phyloP scores from a whole-genome alignment of 2,329 filamentous ascomycete species.

The Stagonosporopsis tanaceti region DNA sequence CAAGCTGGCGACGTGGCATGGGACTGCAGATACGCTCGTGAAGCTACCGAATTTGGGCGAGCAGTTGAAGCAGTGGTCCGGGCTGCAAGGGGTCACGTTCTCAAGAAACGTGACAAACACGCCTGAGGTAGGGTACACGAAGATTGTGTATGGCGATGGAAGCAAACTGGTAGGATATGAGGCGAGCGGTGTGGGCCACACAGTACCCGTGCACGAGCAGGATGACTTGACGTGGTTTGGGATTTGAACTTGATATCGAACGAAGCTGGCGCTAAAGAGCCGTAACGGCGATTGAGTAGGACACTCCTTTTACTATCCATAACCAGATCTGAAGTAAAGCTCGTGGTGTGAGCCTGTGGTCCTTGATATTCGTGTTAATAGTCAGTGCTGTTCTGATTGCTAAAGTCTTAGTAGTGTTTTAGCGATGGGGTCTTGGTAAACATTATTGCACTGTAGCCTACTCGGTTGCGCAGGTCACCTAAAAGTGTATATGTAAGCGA shows the following conservation, averaged over 20 bases:
- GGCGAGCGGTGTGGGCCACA: constrained; percentile 36
- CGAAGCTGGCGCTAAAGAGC: too few species aligned
- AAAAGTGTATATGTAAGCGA: too few species aligned
- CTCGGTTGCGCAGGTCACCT: too few species aligned
- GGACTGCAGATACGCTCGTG: constrained; percentile 45
- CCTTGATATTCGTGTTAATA: too few species aligned
- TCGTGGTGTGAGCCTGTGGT: too few species aligned
- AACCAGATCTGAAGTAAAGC: too few species aligned
- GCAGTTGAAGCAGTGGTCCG: constrained; percentile 42
- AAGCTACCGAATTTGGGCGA: constrained; percentile 36
- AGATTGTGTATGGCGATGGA: constrained; percentile 40
- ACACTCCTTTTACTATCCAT: too few species aligned
- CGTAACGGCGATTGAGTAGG: too few species aligned
- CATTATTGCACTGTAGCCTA: too few species aligned
- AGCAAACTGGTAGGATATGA: constrained; percentile 36
- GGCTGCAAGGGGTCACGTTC: constrained; percentile 29
- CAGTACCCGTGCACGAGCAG: constrained; percentile 27
- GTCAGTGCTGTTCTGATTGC: too few species aligned
- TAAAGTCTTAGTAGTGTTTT: too few species aligned
- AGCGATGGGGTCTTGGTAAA: too few species aligned
- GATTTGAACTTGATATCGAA: not conserved
- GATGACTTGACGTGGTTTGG: constrained; percentile 19
- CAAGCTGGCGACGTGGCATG: constrained; percentile 49
- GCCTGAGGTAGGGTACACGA: constrained; percentile 35
- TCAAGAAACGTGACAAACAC: constrained; percentile 29